Base-by-base conservation (phyloP, 2,329 filamentous ascomycete genomes). In the Podosphaera fusca region DNA sequence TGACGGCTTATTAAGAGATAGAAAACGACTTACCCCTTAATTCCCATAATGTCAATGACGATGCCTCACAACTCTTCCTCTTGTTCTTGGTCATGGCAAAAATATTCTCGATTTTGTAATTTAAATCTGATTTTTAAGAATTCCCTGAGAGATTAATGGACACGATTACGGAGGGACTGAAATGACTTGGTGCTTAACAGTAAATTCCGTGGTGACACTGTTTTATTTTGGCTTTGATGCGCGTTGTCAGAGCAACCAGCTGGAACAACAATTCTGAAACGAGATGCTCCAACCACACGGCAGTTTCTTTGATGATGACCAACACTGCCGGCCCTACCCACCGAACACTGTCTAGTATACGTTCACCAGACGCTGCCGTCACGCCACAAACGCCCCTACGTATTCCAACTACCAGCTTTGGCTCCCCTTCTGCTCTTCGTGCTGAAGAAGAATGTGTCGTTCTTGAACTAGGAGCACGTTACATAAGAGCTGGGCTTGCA, bases 371-470 rank as follows among this genome's bases (percentile, higher is more conserved):
- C 12, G 52, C 59, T 8, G 60, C 60, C 30, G 53, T 70, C 42
- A 74, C 73, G 58, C 81, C 82, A 54, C 78, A 80, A 62, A 86
- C 84, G 7, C 82, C 77, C 34, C 60, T 68, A 42, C 72, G 70
- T 61, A 61, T 79, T 57, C n/a, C 12, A 14, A 69, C 78, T 63
- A 67, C 80, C 36, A 69, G 73, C 36, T 78, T 81, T 65, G 74
- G 79, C 62, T 77, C 78, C 51, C 73, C 80, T 61, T 77, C 80
- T 59, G 70, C 80, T 64, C 68, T 85, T 62, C 74, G 81, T 64
- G 72, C 82, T 64, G 88, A 95, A 64, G 92, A 98, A 65, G 92
- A 95, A 62, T 74, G 83, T 5, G 70, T 95, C 4, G 77, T 98
- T 47, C 74, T 95, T 55, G 88, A 96, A 67, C 68, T 96, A 40